phyloP scores from a whole-genome alignment of 192 early-diverging fungal genomes.

The Backusella tuberculispora region DNA sequence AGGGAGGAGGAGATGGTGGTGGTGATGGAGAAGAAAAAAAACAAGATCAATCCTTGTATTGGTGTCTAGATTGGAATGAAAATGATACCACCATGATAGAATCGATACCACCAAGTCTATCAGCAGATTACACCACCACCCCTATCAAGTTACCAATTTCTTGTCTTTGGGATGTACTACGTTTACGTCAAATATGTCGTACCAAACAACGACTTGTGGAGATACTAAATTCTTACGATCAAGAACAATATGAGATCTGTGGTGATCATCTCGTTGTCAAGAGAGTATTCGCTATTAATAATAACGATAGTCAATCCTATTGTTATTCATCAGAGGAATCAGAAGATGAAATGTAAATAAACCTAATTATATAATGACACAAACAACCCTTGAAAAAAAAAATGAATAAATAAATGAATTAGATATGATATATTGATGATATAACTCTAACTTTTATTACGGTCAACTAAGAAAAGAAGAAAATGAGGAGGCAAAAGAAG shows the following conservation, averaged over 20 bases:
- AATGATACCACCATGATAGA: not conserved
- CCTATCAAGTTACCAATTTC: not conserved
- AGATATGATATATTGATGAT: no score
- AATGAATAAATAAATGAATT: no score
- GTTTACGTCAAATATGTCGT: constrained; percentile 58
- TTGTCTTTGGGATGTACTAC: constrained; percentile 49
- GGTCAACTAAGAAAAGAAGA: not conserved
- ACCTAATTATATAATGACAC: not conserved
- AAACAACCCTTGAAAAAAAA: no score
- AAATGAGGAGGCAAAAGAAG: not conserved
- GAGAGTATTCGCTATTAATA: not conserved
- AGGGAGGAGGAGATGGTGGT: not conserved
- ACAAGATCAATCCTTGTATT: not conserved
- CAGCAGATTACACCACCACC: not conserved
- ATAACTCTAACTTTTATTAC: not conserved
- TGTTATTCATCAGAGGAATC: not conserved
- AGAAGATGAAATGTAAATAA: constrained; percentile 1
- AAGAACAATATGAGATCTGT: not conserved
- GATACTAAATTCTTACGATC: constrained; percentile 17
- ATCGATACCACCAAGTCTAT: not conserved
- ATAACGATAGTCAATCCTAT: not conserved
- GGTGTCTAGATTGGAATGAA: constrained; percentile 1
- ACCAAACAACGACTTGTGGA: constrained; percentile 34
- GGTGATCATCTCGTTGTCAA: constrained; percentile 6
- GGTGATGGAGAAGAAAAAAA: no score